phyloP scores from a whole-genome alignment of 2,329 filamentous ascomycete species.

The Annulohypoxylon truncatum region DNA sequence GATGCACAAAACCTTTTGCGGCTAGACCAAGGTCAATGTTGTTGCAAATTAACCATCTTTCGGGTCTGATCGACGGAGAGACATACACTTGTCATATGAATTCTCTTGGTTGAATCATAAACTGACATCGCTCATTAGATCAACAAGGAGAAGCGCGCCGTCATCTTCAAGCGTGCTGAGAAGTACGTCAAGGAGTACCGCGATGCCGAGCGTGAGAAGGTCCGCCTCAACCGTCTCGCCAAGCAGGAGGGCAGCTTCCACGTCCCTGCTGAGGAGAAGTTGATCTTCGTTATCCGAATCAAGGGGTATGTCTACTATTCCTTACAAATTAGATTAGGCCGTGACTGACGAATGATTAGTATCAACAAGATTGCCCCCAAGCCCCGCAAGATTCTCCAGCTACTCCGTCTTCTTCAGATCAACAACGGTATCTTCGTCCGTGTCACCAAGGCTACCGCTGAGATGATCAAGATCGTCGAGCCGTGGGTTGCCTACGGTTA shows the following conservation, averaged over 20 bases:
- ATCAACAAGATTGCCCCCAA: constrained; percentile 99
- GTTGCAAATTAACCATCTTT: constrained; percentile 99
- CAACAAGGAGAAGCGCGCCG: constrained; percentile 98
- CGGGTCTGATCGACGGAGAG: constrained; percentile 82
- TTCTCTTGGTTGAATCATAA: constrained; percentile 17
- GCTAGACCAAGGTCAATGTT: constrained; percentile 98
- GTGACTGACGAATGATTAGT: constrained; percentile 62
- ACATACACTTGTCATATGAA: constrained; percentile 29
- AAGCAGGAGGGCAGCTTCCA: constrained; percentile 95
- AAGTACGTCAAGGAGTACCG: constrained; percentile 99
- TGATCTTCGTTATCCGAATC: constrained; percentile 98
- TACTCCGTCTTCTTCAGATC: constrained; percentile 99
- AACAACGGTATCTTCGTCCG: constrained; percentile 99
- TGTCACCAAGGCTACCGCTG: constrained; percentile 95
- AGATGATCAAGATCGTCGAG: constrained; percentile 99
- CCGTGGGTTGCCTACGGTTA: constrained; percentile 99
- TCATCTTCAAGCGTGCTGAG: constrained; percentile 99
- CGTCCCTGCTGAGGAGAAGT: constrained; percentile 92
- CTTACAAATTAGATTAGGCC: constrained; percentile 9
- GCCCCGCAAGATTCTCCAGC: constrained; percentile 99
- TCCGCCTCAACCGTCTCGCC: constrained; percentile 88
- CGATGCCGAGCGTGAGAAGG: constrained; percentile 97
- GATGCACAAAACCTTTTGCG: constrained; percentile 91
- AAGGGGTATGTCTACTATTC: constrained; percentile 76
- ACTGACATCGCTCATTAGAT: constrained; percentile 69